Conservation (phyloP, 75 land plant species). For the Ceratopteris richardii region DNA sequence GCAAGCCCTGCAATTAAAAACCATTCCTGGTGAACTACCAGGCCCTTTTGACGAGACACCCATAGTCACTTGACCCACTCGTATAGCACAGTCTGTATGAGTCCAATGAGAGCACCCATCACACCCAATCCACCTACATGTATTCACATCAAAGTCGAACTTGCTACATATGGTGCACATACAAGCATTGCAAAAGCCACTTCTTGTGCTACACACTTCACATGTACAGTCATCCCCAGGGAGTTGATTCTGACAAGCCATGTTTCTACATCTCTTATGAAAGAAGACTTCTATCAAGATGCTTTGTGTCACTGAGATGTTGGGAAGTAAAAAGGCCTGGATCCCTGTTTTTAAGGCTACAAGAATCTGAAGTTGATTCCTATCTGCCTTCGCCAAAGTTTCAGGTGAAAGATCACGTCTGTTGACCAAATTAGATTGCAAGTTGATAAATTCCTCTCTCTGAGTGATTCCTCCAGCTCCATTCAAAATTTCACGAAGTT, state of each 20-base stretch:
- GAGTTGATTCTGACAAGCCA: slow-evolving; percentile 70
- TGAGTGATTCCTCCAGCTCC: slow-evolving; percentile 68
- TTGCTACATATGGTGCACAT: slow-evolving; percentile 93
- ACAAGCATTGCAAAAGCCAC: slow-evolving; percentile 90
- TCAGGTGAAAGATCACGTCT: slow-evolving; percentile 70
- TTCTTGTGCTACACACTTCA: slow-evolving; percentile 68
- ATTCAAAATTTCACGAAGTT: slow-evolving; percentile 62
- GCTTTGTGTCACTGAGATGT: slow-evolving; percentile 62
- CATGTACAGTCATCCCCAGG: slow-evolving; percentile 93
- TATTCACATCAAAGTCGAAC: slow-evolving; percentile 95
- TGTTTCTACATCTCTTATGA: slow-evolving; percentile 83
- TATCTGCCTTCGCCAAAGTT: slow-evolving; percentile 51
- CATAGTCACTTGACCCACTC: slow-evolving; percentile 59
- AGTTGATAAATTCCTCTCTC: slow-evolving; percentile 68
- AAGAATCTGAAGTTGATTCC: slow-evolving; percentile 77
- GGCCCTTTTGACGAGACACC: slow-evolving; percentile 47
- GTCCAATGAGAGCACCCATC: slow-evolving; percentile 97
- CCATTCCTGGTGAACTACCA: slow-evolving; percentile 49
- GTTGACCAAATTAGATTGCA: slow-evolving; percentile 70
- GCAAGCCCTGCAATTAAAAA: slow-evolving; percentile 86
- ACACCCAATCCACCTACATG: slow-evolving; percentile 94
- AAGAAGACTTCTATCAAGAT: slow-evolving; percentile 76
- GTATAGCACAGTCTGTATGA: slow-evolving; percentile 94
- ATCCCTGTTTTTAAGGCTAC: slow-evolving; percentile 92
- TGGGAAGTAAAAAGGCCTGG: slow-evolving; percentile 86